These are phyloP conservation scores for Brassica balearica DNA, from an alignment of 441 rosid genomes.

Conservation along the genomic window DNA sequence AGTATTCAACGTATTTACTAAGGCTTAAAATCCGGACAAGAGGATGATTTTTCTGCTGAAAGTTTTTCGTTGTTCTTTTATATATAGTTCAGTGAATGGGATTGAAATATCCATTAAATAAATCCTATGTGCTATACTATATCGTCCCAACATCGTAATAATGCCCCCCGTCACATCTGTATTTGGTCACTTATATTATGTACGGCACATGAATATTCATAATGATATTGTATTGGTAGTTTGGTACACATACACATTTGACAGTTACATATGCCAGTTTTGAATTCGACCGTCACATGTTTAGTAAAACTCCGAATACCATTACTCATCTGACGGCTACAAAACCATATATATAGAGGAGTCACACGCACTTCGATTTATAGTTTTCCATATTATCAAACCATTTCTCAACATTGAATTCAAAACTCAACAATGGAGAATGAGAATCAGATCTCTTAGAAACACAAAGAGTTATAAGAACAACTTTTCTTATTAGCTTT, in stretches of 20 bases:
- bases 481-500: too few species aligned
- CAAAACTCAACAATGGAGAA: slow-evolving; percentile 40
- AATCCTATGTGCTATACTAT: not conserved
- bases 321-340: slow-evolving; percentile 22
- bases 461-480: too few species aligned
- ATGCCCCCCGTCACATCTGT: slow-evolving; percentile 28
- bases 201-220: slow-evolving; percentile 12
- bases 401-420: not conserved
- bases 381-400: not conserved
- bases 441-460: too few species aligned
- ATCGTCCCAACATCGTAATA: slow-evolving; percentile 26
- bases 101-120: not conserved
- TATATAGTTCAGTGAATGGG: slow-evolving; percentile 27
- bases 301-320: not conserved
- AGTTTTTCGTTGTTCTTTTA: slow-evolving; percentile 25
- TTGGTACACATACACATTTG: slow-evolving; percentile 5
- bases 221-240: slow-evolving; percentile 19
- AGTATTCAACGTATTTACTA: slow-evolving; percentile 18
- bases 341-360: slow-evolving; percentile 27
- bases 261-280: slow-evolving; percentile 31
- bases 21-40: slow-evolving; percentile 41
- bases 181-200: slow-evolving; percentile 32
- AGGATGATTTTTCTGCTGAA: slow-evolving; percentile 34
- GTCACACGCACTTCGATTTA: not conserved
- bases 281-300: slow-evolving; percentile 32